These are phyloP conservation scores for Fusarium bulbicola DNA, from an alignment of 2,329 filamentous ascomycete genomes.

Conservation along the genomic window DNA sequence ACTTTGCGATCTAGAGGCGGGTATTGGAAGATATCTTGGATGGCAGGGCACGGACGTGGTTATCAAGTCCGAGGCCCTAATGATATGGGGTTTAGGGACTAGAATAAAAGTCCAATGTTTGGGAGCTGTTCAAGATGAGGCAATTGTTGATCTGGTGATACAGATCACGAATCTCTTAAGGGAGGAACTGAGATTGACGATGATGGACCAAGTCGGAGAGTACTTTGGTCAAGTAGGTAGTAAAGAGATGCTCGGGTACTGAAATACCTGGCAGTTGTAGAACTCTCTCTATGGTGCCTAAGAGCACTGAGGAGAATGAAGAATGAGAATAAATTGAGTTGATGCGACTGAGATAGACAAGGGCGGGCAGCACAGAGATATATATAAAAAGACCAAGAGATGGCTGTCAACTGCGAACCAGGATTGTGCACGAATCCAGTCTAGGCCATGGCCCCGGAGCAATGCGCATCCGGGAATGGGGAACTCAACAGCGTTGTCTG, in stretches of 20 bases:
- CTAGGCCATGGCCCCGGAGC: constrained; percentile 19
- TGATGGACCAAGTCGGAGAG: background rate
- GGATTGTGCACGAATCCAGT: constrained; percentile 12
- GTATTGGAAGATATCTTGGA: background rate
- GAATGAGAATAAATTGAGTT: constrained; percentile 2
- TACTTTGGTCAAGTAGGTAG: background rate
- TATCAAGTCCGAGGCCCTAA: constrained; percentile 1
- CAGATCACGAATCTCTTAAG: constrained; percentile 3
- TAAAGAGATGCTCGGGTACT: constrained; percentile 2
- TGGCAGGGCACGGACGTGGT: constrained; percentile 18
- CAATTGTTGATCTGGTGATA: constrained; percentile 31
- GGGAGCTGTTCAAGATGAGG: constrained; percentile 1
- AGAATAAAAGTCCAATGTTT: background rate
- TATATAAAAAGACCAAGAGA: background rate
- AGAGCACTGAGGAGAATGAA: constrained; percentile 14
- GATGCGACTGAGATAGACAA: background rate
- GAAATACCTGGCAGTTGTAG: background rate
- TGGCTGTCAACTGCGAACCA: constrained; percentile 3
- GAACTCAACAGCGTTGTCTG: background rate
- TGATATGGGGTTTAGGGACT: background rate
- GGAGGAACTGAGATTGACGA: background rate
- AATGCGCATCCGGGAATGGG: constrained; percentile 23
- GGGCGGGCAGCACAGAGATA: constrained; percentile 13
- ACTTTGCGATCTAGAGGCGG: background rate
- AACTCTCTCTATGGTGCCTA: constrained; percentile 19